Evolutionary conservation across 495 filamentous ascomycete genomes (phyloP).

Genomic region (Cercophora sp.): DNA sequence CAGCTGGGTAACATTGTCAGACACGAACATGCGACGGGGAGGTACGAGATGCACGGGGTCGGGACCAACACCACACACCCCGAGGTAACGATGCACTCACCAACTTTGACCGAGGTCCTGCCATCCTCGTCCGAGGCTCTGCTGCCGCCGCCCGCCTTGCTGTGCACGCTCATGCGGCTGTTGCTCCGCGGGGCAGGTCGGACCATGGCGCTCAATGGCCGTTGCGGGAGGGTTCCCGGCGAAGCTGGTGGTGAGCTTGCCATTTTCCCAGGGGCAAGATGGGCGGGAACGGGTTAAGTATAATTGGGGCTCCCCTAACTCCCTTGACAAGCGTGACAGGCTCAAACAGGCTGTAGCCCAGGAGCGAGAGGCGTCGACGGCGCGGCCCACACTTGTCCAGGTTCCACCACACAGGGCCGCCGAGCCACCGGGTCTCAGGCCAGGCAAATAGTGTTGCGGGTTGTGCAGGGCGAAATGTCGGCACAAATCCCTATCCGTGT

Average conservation of each 20-base stretch:
- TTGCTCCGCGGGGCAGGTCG: slow-evolving; percentile 70
- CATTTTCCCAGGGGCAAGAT: slow-evolving; percentile 35
- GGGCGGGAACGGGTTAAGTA: slow-evolving; percentile 25
- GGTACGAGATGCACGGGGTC: not conserved
- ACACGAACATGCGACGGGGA: slow-evolving; percentile 16
- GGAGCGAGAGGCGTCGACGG: slow-evolving; percentile 4
- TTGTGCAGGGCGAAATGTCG: not conserved
- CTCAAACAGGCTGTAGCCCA: not conserved
- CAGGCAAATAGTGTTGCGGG: not conserved
- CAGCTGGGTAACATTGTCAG: slow-evolving; percentile 54
- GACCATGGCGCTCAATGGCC: slow-evolving; percentile 85
- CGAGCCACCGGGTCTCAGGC: slow-evolving; percentile 8
- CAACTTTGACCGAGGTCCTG: slow-evolving; percentile 98
- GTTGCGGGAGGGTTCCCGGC: slow-evolving; percentile 48
- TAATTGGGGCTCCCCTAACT: too few species aligned
- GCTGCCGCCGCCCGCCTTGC: slow-evolving; percentile 74
- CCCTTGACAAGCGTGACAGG: too few species aligned
- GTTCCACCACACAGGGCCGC: not conserved
- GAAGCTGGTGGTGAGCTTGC: slow-evolving; percentile 54
- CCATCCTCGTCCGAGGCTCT: slow-evolving; percentile 90
- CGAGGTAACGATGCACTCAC: slow-evolving; percentile 55
- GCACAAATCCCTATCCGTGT: too few species aligned
- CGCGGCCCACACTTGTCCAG: not conserved
- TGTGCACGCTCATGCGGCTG: slow-evolving; percentile 86
- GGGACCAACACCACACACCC: not conserved